Conservation (phyloP, 148 eudicot species). For the Arbutus unedo region DNA sequence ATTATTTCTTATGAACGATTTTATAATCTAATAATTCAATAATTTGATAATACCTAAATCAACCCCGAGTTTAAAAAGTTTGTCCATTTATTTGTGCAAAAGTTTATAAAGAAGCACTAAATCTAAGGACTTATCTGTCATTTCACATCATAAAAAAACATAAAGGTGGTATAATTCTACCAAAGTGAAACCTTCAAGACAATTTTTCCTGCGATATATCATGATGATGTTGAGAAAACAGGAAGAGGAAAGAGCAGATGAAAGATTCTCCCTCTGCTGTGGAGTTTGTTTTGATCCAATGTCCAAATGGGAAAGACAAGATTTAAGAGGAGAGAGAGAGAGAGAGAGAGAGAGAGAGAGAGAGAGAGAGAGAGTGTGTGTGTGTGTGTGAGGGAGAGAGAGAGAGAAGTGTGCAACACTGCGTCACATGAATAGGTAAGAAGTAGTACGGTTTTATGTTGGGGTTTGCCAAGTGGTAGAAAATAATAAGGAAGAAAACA, state of each 20-base stretch:
- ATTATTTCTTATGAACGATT: too few relatives aligned
- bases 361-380: too few relatives aligned
- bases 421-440: too few relatives aligned
- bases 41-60: too few relatives aligned
- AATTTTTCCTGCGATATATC: not conserved
- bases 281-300: not conserved
- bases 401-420: too few relatives aligned
- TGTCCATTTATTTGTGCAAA: too few relatives aligned
- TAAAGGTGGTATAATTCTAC: not conserved
- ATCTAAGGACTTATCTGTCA: not conserved
- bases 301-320: not conserved
- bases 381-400: too few relatives aligned
- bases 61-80: too few relatives aligned
- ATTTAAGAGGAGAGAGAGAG: too few relatives aligned
- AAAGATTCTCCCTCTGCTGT: not conserved
- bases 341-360: too few relatives aligned
- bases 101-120: not conserved
- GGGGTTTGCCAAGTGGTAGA: not conserved
- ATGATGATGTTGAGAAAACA: not conserved
- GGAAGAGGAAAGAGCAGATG: not conserved
- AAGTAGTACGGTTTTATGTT: not conserved
- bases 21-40: too few relatives aligned
- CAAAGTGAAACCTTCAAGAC: not conserved
- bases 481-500: not conserved
- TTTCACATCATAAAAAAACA: not conserved